Evolutionary conservation across 1,284 basidiomycete species (phyloP).

Genomic region (Austroboletus olivaceoglutinosus): DNA sequence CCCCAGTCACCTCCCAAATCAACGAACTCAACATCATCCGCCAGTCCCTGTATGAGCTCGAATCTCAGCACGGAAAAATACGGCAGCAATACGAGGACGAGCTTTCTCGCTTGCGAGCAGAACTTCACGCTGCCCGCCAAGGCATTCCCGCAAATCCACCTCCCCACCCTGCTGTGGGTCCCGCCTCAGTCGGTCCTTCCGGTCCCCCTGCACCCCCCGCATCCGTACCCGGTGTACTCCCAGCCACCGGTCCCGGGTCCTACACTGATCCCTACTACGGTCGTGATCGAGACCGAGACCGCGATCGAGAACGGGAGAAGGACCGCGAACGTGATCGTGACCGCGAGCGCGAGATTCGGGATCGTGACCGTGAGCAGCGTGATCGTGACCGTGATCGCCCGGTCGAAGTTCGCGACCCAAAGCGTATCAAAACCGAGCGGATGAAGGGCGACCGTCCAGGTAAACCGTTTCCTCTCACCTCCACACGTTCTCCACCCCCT

Average conservation of each 20-base stretch:
- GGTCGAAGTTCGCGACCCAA: slow-evolving; percentile 40
- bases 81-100: slow-evolving; percentile 76
- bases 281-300: slow-evolving; percentile 41
- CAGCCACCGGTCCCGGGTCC: slow-evolving; percentile 34
- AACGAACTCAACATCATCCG: slow-evolving; percentile 73
- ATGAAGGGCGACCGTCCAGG: slow-evolving; percentile 40
- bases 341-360: slow-evolving; percentile 37
- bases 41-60: slow-evolving; percentile 76
- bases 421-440: slow-evolving; percentile 48
- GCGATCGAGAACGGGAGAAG: slow-evolving; percentile 39
- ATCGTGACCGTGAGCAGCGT: slow-evolving; percentile 40
- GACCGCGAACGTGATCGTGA: slow-evolving; percentile 39
- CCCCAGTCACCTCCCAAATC: slow-evolving; percentile 63
- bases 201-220: slow-evolving; percentile 29
- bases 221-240: slow-evolving; percentile 30
- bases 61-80: slow-evolving; percentile 69
- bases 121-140: slow-evolving; percentile 53
- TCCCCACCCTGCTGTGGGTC: slow-evolving; percentile 34
- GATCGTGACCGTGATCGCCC: slow-evolving; percentile 37
- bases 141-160: slow-evolving; percentile 32
- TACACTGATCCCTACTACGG: slow-evolving; percentile 41
- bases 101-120: slow-evolving; percentile 60
- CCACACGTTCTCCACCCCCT: slow-evolving; percentile 28
- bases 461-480: slow-evolving; percentile 29
- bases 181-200: slow-evolving; percentile 33